Evolutionary conservation across 1,284 basidiomycete species (phyloP).

Genomic region (Blastosporella zonata): DNA sequence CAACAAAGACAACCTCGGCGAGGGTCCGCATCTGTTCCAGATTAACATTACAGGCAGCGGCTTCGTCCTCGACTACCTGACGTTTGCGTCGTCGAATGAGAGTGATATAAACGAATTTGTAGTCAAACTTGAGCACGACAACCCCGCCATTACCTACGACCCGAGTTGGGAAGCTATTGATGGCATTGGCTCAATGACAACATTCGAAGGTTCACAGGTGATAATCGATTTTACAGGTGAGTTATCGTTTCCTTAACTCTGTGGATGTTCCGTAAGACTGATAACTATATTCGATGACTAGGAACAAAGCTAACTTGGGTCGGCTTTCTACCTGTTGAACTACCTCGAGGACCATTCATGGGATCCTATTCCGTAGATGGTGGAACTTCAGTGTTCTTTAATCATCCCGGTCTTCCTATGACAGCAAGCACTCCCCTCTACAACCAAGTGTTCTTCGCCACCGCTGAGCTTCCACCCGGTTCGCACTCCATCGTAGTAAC

Average conservation of each 20-base stretch:
- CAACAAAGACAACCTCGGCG: conserved; percentile 14
- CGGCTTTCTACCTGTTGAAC: conserved; percentile 10
- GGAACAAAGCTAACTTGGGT: conserved; percentile 13
- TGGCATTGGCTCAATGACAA: conserved; percentile 19
- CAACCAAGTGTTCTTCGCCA: conserved; percentile 17
- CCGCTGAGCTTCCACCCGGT: conserved; percentile 6
- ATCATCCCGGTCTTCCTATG: neutral
- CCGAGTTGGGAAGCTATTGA: conserved; percentile 8
- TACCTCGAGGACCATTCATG: neutral
- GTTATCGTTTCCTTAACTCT: neutral
- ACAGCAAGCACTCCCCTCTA: neutral
- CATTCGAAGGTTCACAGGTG: conserved; percentile 15
- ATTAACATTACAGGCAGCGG: conserved; percentile 22
- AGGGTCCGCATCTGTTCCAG: conserved; percentile 23
- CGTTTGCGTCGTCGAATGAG: conserved; percentile 23
- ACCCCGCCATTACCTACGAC: conserved; percentile 22
- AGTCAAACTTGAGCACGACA: conserved; percentile 20
- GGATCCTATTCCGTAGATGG: conserved; percentile 18
- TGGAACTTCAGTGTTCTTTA: neutral
- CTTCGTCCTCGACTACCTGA: conserved; percentile 30
- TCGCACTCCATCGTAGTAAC: conserved; percentile 19
- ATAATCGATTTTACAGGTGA: conserved; percentile 28
- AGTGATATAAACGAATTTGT: conserved; percentile 16
- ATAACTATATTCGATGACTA: neutral
- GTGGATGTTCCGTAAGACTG: no score